Evolutionary conservation across 2,329 filamentous ascomycete genomes (phyloP).

Genomic region (Alternaria arbusti): DNA sequence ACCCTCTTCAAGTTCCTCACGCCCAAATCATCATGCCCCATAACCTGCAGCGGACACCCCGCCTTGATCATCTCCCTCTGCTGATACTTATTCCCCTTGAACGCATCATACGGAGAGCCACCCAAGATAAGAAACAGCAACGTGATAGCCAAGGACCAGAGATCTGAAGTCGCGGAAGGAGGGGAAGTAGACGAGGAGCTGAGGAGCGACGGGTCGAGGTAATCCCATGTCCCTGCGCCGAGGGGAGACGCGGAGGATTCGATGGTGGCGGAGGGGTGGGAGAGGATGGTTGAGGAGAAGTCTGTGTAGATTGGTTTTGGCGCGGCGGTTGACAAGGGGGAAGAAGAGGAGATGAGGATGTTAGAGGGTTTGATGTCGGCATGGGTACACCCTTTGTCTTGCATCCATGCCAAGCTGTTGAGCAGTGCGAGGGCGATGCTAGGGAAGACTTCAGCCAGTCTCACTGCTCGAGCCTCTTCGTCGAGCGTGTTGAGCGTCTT

Average conservation of each 20-base stretch:
- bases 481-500: conserved; percentile 36
- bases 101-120: conserved; percentile 49
- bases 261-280: conserved; percentile 7
- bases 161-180: conserved; percentile 48
- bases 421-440: conserved; percentile 49
- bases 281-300: conserved; percentile 50
- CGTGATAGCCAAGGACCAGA: conserved; percentile 55
- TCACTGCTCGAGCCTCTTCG: conserved; percentile 37
- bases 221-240: conserved; percentile 57
- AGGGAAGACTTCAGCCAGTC: conserved; percentile 50
- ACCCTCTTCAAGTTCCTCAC: conserved; percentile 35
- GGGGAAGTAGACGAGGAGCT: conserved; percentile 22
- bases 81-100: conserved; percentile 50
- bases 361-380: conserved; percentile 59
- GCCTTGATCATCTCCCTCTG: conserved; percentile 53
- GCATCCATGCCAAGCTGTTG: conserved; percentile 52
- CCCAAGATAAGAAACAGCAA: conserved; percentile 53
- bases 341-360: conserved; percentile 53
- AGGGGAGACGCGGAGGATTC: conserved; percentile 29
- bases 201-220: conserved; percentile 49
- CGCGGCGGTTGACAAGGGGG: conserved; percentile 7
- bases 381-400: conserved; percentile 47
- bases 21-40: conserved; percentile 45
- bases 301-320: conserved; percentile 49
- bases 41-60: conserved; percentile 50